Conservation (phyloP, 2,329 filamentous ascomycete species). For the Leptographium radiaticola region DNA sequence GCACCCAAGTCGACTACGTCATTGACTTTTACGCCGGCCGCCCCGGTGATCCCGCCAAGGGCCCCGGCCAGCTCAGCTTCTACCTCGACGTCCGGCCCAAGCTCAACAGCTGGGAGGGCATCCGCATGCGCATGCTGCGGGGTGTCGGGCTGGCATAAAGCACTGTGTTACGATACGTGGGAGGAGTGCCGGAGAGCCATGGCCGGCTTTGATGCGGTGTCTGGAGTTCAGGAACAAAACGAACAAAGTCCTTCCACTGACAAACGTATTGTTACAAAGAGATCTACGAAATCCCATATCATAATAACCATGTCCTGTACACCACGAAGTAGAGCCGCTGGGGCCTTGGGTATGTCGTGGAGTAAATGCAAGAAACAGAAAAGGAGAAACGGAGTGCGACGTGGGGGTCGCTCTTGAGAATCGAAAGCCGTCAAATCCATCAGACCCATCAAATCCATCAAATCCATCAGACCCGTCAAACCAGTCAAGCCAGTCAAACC, state of each 20-base stretch:
- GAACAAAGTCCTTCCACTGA: no score
- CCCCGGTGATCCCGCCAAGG: slow-evolving; percentile 10
- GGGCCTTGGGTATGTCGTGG: neutral
- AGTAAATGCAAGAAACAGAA: neutral
- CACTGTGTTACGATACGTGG: no score
- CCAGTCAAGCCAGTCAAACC: no score
- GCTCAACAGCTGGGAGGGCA: slow-evolving; percentile 53
- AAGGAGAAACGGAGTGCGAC: neutral
- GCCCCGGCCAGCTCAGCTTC: slow-evolving; percentile 35
- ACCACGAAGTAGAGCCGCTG: neutral
- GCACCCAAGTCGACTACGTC: slow-evolving; percentile 76
- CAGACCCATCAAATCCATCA: no score
- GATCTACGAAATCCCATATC: neutral
- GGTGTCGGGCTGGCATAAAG: slow-evolving; percentile 33
- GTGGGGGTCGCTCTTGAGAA: no score
- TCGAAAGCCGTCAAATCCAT: no score
- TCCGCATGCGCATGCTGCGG: slow-evolving; percentile 49
- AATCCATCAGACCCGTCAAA: no score
- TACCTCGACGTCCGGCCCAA: slow-evolving; percentile 58
- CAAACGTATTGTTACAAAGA: neutral
- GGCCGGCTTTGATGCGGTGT: neutral
- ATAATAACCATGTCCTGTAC: neutral
- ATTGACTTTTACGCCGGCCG: slow-evolving; percentile 93
- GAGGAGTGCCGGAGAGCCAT: neutral
- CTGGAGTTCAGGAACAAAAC: neutral